Evolutionary conservation across 441 rosid species (phyloP).

Genomic region (Erysimum pusillum): DNA sequence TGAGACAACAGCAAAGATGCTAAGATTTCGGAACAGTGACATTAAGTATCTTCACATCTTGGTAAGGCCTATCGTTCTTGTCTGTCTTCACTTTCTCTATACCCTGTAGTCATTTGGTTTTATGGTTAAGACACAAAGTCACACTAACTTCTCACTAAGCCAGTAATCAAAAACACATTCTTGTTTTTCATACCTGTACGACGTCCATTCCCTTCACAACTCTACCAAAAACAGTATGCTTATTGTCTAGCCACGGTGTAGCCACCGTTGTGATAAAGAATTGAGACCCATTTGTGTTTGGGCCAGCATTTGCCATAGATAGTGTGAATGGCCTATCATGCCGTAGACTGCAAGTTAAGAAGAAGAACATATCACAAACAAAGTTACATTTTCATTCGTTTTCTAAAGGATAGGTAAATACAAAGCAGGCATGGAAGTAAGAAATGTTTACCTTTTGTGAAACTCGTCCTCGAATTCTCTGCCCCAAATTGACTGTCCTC

Average conservation of each 20-base stretch:
- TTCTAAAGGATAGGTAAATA: background rate
- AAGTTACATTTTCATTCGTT: background rate
- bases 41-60: constrained; percentile 89
- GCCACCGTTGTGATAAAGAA: constrained; percentile 97
- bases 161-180: background rate
- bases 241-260: constrained; percentile 97
- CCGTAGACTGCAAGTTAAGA: constrained; percentile 65
- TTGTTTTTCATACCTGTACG: constrained; percentile 73
- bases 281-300: constrained; percentile 93
- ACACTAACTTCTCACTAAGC: background rate
- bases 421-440: constrained; percentile 10
- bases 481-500: constrained; percentile 99
- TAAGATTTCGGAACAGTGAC: constrained; percentile 89
- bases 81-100: constrained; percentile 99
- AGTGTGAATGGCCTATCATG: constrained; percentile 95
- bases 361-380: constrained; percentile 10
- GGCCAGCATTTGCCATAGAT: constrained; percentile 97
- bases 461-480: constrained; percentile 98
- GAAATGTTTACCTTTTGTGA: constrained; percentile 80
- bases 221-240: constrained; percentile 96
- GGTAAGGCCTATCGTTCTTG: constrained; percentile 83
- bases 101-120: constrained; percentile 53
- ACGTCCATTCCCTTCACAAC: constrained; percentile 95
- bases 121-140: background rate
- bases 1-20: constrained; percentile 4